Evolutionary conservation across 331 rosid species (phyloP), one percentile per base, ranked within the genome.

Genomic region (Quercus phellos): DNA sequence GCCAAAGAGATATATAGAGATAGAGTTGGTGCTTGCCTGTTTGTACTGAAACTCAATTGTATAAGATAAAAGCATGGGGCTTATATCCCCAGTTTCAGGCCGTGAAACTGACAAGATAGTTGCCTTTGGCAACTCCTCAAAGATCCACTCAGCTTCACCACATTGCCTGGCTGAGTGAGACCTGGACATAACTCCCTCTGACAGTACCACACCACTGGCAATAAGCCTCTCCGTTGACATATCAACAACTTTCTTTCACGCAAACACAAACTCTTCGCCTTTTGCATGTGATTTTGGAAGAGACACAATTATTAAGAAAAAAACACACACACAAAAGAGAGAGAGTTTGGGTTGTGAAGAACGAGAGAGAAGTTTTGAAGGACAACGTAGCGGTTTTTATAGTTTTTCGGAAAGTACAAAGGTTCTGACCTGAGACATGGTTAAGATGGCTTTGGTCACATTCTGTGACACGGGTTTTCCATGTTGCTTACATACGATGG

Each of bases 51-150:
- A 85, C 85, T 85, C 91, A 80, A 94, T 86, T n/a, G 95, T 87
- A 82, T 94, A 94, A 27, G 98, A 87, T 69, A 94, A 91, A 60
- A 90, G 98, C 89, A 91, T 87, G 79, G 98, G 98, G 77, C 91
- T 94, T 60, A 94, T 81, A 71, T 94, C 98, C 64, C 86, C 78
- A 74, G 94, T 94, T 75, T 94, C 98, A 17, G 98, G 94, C 1
- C 98, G 97, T 13, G 98, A 94, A 19, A 94, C 98, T 50, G 92
- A 82, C 0, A 90, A 86, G 51, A 94, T 88, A 14, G 86, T 86
- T 12, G 93, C 97, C 24, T 53, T 85, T 0, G 98, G 99, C 21
- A 92, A 75, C 74, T 94, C 96, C 1, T 88, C 92, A 66, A 94
- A 92, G 80, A 92, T 87, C 82, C 86, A 53, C 51, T 22, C 14